These are phyloP conservation scores for Neurospora hispaniola DNA, from an alignment of 495 filamentous ascomycete species.

Conservation along the genomic window DNA sequence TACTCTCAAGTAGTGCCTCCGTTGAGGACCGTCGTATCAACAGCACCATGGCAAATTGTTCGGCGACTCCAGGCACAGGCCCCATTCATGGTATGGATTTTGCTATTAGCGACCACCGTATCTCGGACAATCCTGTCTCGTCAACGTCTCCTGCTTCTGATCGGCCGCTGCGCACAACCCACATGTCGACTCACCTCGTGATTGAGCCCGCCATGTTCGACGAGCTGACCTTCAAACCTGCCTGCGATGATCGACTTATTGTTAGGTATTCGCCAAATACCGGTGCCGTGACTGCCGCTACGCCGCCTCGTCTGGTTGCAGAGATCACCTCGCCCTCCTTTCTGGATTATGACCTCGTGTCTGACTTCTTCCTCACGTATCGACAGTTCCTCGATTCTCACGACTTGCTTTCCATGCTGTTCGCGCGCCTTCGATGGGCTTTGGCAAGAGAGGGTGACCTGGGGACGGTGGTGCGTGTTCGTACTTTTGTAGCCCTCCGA, in stretches of 20 bases:
- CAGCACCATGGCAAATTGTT: background rate
- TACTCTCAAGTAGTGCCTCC: conserved; percentile 33
- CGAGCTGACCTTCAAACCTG: conserved; percentile 55
- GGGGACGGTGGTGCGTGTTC: conserved; percentile 83
- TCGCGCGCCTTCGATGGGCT: conserved; percentile 82
- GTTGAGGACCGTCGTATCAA: conserved; percentile 16
- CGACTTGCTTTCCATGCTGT: conserved; percentile 70
- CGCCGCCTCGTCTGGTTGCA: conserved; percentile 84
- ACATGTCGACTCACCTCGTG: conserved; percentile 33
- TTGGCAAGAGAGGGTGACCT: conserved; percentile 66
- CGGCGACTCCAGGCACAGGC: background rate
- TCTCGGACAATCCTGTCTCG: background rate
- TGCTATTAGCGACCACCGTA: background rate
- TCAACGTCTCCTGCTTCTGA: conserved; percentile 11
- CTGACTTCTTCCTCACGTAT: conserved; percentile 96
- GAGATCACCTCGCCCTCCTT: conserved; percentile 95
- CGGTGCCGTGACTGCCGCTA: conserved; percentile 77
- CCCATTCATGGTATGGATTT: background rate
- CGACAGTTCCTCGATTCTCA: conserved; percentile 68
- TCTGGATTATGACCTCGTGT: conserved; percentile 93
- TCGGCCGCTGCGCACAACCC: conserved; percentile 26
- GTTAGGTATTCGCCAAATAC: conserved; percentile 69
- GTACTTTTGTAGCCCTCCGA: conserved; percentile 89
- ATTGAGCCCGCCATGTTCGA: conserved; percentile 67
- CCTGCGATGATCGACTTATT: conserved; percentile 65